Conservation (phyloP, 2,329 filamentous ascomycete genomes). For the Balansia obtecta region DNA sequence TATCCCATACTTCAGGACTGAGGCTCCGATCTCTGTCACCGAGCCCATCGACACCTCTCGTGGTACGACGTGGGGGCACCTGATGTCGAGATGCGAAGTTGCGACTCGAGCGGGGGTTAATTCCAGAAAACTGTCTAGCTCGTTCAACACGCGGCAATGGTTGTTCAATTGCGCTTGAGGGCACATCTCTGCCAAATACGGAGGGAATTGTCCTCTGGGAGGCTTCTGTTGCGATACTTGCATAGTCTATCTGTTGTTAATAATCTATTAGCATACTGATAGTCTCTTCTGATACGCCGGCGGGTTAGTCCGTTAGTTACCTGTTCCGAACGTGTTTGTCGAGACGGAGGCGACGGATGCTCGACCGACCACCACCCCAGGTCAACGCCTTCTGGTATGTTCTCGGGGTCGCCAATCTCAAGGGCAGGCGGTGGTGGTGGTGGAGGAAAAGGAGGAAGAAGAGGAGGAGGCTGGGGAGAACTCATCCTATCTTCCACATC, state of each 20-base stretch:
- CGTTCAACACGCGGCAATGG: not conserved
- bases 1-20: conserved; percentile 73
- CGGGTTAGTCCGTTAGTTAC: not conserved
- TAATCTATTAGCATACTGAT: not conserved
- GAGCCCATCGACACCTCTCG: conserved; percentile 49
- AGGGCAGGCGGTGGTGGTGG: not conserved
- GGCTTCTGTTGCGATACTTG: too few species aligned
- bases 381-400: conserved; percentile 7
- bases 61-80: conserved; percentile 3
- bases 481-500: conserved; percentile 18
- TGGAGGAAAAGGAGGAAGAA: not conserved
- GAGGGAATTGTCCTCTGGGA: not conserved
- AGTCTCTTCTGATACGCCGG: too few species aligned
- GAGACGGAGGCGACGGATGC: not conserved
- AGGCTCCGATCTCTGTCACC: conserved; percentile 75
- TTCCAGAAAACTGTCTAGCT: not conserved
- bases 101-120: not conserved
- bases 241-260: not conserved
- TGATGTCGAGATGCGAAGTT: conserved; percentile 2
- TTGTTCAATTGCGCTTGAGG: not conserved
- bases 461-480: conserved; percentile 3
- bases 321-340: not conserved
- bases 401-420: conserved; percentile 4
- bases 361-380: conserved; percentile 16
- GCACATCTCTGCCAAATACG: not conserved